phyloP scores from a whole-genome alignment of 2,329 filamentous ascomycete species.

The Pyricularia grisea region DNA sequence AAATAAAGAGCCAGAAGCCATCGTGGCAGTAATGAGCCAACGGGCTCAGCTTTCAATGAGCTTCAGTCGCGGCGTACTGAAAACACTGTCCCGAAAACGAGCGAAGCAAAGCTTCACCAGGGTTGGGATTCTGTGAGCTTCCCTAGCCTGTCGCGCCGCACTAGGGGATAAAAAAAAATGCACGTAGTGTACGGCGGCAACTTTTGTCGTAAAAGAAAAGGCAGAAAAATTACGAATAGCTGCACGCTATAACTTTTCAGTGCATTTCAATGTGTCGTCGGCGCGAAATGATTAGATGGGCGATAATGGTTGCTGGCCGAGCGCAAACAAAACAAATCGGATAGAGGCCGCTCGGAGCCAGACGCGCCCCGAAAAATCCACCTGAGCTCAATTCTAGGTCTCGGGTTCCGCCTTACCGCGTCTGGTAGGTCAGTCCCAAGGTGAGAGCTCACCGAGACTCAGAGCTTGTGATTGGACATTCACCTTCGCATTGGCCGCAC shows the following conservation, averaged over 20 bases:
- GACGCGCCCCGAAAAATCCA: neutral
- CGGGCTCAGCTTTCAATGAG: neutral
- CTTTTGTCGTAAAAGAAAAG: neutral
- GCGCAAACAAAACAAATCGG: neutral
- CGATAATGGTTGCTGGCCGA: neutral
- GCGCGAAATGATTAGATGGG: neutral
- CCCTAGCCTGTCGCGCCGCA: neutral
- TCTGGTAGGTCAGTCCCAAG: neutral
- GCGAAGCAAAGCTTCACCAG: neutral
- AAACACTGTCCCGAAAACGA: neutral
- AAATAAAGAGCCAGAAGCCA: neutral
- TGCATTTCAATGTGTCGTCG: neutral
- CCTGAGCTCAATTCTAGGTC: neutral
- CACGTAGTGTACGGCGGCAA: neutral
- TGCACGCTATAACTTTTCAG: neutral
- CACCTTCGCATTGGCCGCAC: neutral
- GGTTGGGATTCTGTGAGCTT: neutral
- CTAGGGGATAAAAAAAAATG: neutral
- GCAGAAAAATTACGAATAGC: neutral
- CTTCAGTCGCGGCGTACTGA: neutral
- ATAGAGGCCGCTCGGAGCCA: neutral
- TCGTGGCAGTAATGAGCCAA: neutral
- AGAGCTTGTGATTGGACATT: slow-evolving; percentile 10
- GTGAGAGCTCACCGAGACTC: slow-evolving; percentile 9
- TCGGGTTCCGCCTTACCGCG: neutral